Base-by-base conservation (phyloP, 371 early-diverging fungal genomes). In the Chytridium lagenaria region DNA sequence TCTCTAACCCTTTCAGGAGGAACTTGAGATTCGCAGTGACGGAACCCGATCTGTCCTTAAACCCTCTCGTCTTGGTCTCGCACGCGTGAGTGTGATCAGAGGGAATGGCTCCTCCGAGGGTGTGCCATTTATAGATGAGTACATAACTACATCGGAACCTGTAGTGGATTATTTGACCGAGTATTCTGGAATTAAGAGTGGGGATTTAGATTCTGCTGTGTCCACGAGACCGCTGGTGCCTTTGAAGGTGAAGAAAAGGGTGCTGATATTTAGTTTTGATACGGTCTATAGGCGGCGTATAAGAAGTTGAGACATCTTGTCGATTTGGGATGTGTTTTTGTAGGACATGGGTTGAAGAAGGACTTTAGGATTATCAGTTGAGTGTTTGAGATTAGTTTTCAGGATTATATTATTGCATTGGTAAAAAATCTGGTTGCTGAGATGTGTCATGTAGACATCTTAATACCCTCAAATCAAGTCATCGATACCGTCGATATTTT, bases 101-200 rank as follows among this genome's bases (percentile, higher is more conserved):
- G 96, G 95, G 2, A 86, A 89, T 49, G 94, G 93, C 0, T 72
- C 72, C 1, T 76, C 87, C 52, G 89, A 91, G 49, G 90, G 90
- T 23, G 80, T 90, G 2, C 96, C 97, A 0, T 96, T 96, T 77
- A 94, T 98, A 34, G 98, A 98, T 79, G 98, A 98, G 72, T 97
- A 98, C 77, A 93, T 98, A 50, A 88, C 86, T 0, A 90, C 91
- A 0, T 87, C 87, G 2, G 93, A 94, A 57, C 91, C 92, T 1
- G 87, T 98, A 23, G 92, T 91, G 19, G 95, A 98, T 74, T 94
- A 95, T 73, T 74, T 96, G 34, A 95, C 98, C 0, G 93, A 94
- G 78, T 98, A 87, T 73, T 94, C 94, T 31, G 97, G 98, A 38
- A 96, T 97, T 69, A 88, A 91, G 66, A 87, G 78, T 81, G 26